Evolutionary conservation across 1,284 basidiomycete species (phyloP), one percentile per base, ranked within the genome.

Genomic region (Wolfiporia cocos): DNA sequence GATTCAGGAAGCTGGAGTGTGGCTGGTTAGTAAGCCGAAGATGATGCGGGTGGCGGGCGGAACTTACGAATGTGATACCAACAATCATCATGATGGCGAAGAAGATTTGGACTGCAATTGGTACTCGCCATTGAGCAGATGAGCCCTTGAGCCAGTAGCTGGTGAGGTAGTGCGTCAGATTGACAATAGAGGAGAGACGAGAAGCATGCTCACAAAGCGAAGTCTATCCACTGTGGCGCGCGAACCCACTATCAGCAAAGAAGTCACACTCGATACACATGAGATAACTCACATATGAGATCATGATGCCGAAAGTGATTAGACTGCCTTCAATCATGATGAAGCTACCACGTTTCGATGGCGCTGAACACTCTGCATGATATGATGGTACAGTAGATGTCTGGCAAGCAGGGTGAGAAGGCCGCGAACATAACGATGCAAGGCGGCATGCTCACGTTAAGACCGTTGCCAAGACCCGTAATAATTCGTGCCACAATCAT

Each of bases 281-380:
- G 17, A 10, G 34, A 14, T n/a, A 22, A 42, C 12, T 4, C 14
- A 73, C 76, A 63, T 49, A 78, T 73, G 77, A 76, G 44, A 84
- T 62, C 74, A 81, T 83, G 52, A 85, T 76, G 46, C 83, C 83
- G 51, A 81, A 78, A 2, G 80, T 76, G 44, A 86, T 83, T 2
- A 86, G 64, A 53, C 73, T 75, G 3, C 81, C 78, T 62, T 84
- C 81, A 33, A 85, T 66, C 71, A 81, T 79, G 34, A 85, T 83
- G 43, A 82, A 68, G 46, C 74, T 73, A 17, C 83, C 82, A 44
- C 83, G 66, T 49, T 71, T 72, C 28, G 72, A 65, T 2, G 81
- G 73, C 6, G 76, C 73, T 2, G 78, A 77, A 48, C 78, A 77
- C 56, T 86, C 83, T 0, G 80, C 77, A 42, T 83, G 81, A 49